phyloP scores from a whole-genome alignment of 441 rosid genomes.

The Pelargonium cotyledonis region DNA sequence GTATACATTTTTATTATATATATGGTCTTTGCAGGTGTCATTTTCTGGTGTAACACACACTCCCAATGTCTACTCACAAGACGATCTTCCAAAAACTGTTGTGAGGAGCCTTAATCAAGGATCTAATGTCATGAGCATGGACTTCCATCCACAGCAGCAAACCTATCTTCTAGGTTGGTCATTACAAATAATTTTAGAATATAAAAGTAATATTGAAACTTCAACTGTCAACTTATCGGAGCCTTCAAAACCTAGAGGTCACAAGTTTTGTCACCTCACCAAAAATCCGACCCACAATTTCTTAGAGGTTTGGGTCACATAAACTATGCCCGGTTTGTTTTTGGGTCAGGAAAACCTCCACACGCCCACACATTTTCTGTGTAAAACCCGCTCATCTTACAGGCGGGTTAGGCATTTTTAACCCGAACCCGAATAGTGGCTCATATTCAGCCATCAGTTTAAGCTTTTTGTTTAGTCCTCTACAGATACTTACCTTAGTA shows the following conservation, averaged over 20 bases:
- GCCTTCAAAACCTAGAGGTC: conserved; percentile 19
- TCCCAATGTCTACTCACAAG: conserved; percentile 53
- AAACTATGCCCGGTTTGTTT: no score
- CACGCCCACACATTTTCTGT: no score
- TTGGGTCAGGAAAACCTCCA: no score
- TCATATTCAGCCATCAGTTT: conserved; percentile 64
- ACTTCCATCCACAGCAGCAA: conserved; percentile 67
- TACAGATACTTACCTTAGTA: neutral
- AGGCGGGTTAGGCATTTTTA: conserved; percentile 49
- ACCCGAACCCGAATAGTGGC: conserved; percentile 77
- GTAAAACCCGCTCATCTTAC: conserved; percentile 18
- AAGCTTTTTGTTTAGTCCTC: conserved; percentile 52
- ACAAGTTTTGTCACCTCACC: no score
- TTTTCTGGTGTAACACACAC: conserved; percentile 33
- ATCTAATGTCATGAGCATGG: conserved; percentile 73
- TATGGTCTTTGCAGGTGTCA: conserved; percentile 42
- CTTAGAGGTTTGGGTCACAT: no score
- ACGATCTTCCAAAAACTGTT: conserved; percentile 63
- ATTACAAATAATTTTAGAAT: no score
- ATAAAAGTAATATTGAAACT: conserved; percentile 33
- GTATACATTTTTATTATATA: neutral
- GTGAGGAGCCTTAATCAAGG: conserved; percentile 51
- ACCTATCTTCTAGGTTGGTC: conserved; percentile 49
- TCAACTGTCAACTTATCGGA: no score
- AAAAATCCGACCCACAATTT: no score